Percentiles rank a stretch among this genome's conserved stretches.
These are phyloP conservation scores for Allium fistulosum DNA, from an alignment of 106 monocot genomes.

Conservation along the genomic window DNA sequence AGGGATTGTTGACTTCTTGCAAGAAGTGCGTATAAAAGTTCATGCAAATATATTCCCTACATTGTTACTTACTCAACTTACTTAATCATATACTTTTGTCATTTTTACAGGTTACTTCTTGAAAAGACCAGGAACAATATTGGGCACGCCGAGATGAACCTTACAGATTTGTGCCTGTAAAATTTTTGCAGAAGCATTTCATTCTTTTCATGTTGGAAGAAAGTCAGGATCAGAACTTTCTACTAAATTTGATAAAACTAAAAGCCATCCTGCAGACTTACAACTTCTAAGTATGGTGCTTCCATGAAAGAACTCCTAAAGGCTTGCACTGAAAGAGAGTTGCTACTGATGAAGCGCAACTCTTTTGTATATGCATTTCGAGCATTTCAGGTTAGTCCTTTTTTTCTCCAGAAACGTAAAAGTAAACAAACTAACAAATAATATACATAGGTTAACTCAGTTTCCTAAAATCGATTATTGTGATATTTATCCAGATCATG, in stretches of 20 bases:
- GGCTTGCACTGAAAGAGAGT: constrained; percentile 24
- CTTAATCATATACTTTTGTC: not conserved
- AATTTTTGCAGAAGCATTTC: constrained; percentile 22
- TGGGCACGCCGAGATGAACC: constrained; percentile 21
- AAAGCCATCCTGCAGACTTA: constrained; percentile 37
- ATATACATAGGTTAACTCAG: not conserved
- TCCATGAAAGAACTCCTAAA: constrained; percentile 31
- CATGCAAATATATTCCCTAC: not conserved
- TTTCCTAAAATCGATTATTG: not conserved
- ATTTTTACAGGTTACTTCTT: constrained; percentile 28
- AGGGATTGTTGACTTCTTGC: constrained; percentile 34
- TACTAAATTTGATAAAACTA: constrained; percentile 31
- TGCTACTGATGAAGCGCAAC: constrained; percentile 47
- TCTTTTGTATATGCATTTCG: constrained; percentile 42
- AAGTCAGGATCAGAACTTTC: constrained; percentile 23
- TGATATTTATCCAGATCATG: constrained; percentile 19
- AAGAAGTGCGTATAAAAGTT: constrained; percentile 21
- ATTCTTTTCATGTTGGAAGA: constrained; percentile 33
- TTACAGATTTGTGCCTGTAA: constrained; percentile 29
- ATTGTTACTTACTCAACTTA: not conserved
- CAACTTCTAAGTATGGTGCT: constrained; percentile 34
- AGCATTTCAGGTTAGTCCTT: constrained; percentile 19
- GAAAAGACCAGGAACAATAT: constrained; percentile 49
- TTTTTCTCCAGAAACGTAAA: not conserved
- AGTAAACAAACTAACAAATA: not conserved